A percentile compares a stretch with the other conserved stretches of the same genome.
Conservation (phyloP, 164 flowering plant species). For the Macadamia integrifolia region DNA sequence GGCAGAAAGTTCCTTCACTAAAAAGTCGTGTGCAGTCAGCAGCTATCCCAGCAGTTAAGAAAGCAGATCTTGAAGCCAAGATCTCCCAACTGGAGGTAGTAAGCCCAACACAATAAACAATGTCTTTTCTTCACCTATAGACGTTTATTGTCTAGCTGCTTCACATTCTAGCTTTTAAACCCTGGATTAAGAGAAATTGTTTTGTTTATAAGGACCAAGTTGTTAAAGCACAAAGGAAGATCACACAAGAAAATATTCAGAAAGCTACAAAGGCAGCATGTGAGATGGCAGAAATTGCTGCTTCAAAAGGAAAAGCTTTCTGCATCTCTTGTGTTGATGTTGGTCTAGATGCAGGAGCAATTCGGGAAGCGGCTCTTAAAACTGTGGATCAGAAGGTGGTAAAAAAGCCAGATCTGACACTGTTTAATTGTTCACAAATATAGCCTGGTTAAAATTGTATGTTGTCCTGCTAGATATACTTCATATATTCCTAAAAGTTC, state of each 20-base stretch:
- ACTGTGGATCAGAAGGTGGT: constrained; percentile 59
- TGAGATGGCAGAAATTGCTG: constrained; percentile 62
- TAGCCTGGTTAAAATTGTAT: neutral
- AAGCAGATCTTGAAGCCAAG: constrained; percentile 64
- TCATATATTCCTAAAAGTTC: no score
- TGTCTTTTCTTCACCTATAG: neutral
- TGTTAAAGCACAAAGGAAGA: constrained; percentile 71
- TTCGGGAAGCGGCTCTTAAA: constrained; percentile 88
- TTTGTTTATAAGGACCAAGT: constrained; percentile 47
- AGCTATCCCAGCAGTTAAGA: constrained; percentile 76
- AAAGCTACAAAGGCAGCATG: constrained; percentile 56
- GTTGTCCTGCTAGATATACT: neutral
- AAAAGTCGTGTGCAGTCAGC: constrained; percentile 69
- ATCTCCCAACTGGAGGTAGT: constrained; percentile 68
- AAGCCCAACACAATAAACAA: neutral
- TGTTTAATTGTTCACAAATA: neutral
- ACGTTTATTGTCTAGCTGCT: neutral
- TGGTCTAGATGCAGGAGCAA: constrained; percentile 75
- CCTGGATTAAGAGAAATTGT: neutral
- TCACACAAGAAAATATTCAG: constrained; percentile 65
- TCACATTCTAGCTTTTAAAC: neutral
- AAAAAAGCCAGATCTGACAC: neutral
- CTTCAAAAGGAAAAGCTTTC: constrained; percentile 64
- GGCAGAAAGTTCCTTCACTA: constrained; percentile 75
- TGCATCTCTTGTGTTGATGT: constrained; percentile 68